A percentile compares a stretch with the other conserved stretches of the same genome.
phyloP scores from a whole-genome alignment of 306 rosid species.

The Luffa acutangula region DNA sequence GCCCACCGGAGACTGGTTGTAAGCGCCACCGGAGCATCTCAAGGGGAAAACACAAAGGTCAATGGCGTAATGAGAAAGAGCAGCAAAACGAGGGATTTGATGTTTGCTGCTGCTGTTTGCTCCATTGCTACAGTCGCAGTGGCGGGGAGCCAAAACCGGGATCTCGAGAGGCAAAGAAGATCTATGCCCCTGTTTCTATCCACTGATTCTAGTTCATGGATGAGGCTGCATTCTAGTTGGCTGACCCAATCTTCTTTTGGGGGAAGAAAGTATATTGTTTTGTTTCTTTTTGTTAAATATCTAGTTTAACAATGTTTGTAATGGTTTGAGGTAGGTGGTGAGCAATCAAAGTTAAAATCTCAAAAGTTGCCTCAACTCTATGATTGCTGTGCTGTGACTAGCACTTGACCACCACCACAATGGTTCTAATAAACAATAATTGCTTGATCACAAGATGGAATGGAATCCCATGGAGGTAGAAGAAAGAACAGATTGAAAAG shows the following conservation, averaged over 20 bases:
- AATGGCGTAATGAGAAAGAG: conserved; percentile 9
- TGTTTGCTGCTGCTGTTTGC: conserved; percentile 26
- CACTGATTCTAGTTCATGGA: background rate
- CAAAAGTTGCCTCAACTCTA: background rate
- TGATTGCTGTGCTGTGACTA: background rate
- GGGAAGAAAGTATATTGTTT: background rate
- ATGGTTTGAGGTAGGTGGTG: background rate
- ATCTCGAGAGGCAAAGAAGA: conserved; percentile 34
- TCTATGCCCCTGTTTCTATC: conserved; percentile 21
- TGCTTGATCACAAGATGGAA: background rate
- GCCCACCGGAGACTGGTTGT: conserved; percentile 3
- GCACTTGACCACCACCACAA: background rate
- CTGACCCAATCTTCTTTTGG: background rate
- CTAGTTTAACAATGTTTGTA: background rate
- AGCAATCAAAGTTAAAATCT: background rate
- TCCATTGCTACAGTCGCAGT: conserved; percentile 23
- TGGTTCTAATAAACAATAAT: background rate
- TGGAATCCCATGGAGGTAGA: background rate
- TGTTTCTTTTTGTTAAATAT: background rate
- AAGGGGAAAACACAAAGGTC: conserved; percentile 19
- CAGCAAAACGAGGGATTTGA: conserved; percentile 27
- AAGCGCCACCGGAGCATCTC: conserved; percentile 10
- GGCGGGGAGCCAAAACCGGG: conserved; percentile 28
- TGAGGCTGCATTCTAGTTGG: background rate
- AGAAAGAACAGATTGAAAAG: background rate